Conservation (phyloP, 306 rosid genomes). For the Parietaria judaica region DNA sequence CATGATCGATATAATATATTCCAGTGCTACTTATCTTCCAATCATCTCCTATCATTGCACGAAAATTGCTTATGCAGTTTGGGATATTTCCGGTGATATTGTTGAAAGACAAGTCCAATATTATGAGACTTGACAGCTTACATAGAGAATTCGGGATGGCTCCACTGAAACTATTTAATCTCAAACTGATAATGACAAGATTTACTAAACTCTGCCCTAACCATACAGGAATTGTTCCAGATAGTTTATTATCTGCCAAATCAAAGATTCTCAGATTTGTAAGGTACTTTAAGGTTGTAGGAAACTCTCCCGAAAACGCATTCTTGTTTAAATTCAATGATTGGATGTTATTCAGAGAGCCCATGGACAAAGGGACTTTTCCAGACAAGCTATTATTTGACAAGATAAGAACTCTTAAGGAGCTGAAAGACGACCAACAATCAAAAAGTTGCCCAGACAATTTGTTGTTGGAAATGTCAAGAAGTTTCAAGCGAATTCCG, state of each 20-base stretch:
- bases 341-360: neutral
- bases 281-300: slow-evolving; percentile 2
- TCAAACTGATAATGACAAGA: neutral
- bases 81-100: neutral
- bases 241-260: slow-evolving; percentile 9
- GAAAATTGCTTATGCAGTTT: neutral
- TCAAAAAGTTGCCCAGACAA: slow-evolving; percentile 7
- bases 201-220: neutral
- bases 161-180: slow-evolving; percentile 1
- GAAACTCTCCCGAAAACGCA: slow-evolving; percentile 4
- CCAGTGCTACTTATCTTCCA: no score
- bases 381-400: slow-evolving; percentile 3
- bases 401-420: neutral
- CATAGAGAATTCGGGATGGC: neutral
- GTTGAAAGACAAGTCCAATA: slow-evolving; percentile 18
- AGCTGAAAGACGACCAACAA: neutral
- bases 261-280: neutral
- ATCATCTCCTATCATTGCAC: neutral
- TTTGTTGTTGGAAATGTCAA: slow-evolving; percentile 3
- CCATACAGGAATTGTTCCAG: neutral
- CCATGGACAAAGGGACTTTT: neutral
- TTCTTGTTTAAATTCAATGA: slow-evolving; percentile 2
- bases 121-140: neutral
- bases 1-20: no score
- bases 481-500: neutral